phyloP scores from a whole-genome alignment of 306 rosid species.

The Gleditsia sinensis region DNA sequence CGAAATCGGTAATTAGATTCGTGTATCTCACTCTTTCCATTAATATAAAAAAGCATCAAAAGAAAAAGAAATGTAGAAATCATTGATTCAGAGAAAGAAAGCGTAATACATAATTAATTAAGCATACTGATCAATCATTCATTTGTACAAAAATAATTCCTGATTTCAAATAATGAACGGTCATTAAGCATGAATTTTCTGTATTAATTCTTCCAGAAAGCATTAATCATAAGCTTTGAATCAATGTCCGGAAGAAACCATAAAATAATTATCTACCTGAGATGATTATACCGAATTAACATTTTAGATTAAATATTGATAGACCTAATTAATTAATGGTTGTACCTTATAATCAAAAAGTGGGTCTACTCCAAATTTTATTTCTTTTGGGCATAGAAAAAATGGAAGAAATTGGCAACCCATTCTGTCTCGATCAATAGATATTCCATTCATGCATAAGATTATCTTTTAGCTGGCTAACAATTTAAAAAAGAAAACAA shows the following conservation, averaged over 20 bases:
- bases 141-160: slow-evolving; percentile 8
- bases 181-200: background rate
- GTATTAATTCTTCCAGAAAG: background rate
- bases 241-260: background rate
- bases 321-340: too few species aligned
- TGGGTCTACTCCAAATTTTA: background rate
- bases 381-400: background rate
- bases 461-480: slow-evolving; percentile 3
- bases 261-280: background rate
- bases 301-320: background rate
- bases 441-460: background rate
- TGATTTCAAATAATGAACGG: slow-evolving; percentile 4
- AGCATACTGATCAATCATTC: slow-evolving; percentile 13
- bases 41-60: slow-evolving; percentile 1
- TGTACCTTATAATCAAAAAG: background rate
- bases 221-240: slow-evolving; percentile 25
- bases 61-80: slow-evolving; percentile 9
- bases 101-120: slow-evolving; percentile 29
- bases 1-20: background rate
- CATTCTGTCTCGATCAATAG: background rate
- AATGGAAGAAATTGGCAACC: background rate
- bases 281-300: too few species aligned
- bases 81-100: slow-evolving; percentile 23
- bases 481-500: background rate
- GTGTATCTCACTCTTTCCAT: background rate